These are phyloP conservation scores for Chaetomium strumarium DNA, from an alignment of 2,329 filamentous ascomycete species.

Conservation along the genomic window DNA sequence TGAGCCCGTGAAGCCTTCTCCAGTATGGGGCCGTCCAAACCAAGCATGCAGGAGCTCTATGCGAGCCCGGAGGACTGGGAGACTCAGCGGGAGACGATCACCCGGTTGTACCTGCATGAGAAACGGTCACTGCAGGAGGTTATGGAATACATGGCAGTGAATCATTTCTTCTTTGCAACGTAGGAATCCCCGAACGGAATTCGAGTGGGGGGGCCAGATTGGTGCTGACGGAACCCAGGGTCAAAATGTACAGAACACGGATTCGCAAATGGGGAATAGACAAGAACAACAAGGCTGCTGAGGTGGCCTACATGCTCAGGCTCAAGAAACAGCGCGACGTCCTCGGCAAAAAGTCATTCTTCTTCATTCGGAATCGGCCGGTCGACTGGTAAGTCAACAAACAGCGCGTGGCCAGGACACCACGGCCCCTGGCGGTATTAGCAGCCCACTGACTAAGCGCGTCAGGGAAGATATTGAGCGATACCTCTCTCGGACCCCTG, in stretches of 20 bases:
- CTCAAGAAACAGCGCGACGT: constrained; percentile 24
- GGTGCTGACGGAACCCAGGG: constrained; percentile 13
- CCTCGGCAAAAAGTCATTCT: constrained; percentile 24
- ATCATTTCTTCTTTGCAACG: constrained; percentile 26
- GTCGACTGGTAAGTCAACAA: constrained; percentile 23
- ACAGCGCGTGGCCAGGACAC: not conserved
- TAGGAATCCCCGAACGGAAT: not conserved
- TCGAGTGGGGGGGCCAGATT: not conserved
- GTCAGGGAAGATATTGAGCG: constrained; percentile 24
- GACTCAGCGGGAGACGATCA: constrained; percentile 24
- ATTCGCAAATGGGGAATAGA: constrained; percentile 31
- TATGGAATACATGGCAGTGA: constrained; percentile 25
- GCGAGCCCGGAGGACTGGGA: constrained; percentile 27
- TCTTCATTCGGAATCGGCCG: constrained; percentile 24
- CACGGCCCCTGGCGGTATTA: too few relatives aligned
- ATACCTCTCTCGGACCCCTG: constrained; percentile 27
- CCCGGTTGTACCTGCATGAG: constrained; percentile 26
- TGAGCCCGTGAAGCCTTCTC: not conserved
- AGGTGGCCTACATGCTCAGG: constrained; percentile 26
- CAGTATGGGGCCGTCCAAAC: constrained; percentile 4
- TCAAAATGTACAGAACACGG: constrained; percentile 32
- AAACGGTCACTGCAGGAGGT: constrained; percentile 27
- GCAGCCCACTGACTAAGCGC: not conserved
- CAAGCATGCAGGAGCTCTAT: constrained; percentile 13
- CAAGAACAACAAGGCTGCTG: constrained; percentile 30